phyloP scores from a whole-genome alignment of 306 rosid species.

The Delonix regia region DNA sequence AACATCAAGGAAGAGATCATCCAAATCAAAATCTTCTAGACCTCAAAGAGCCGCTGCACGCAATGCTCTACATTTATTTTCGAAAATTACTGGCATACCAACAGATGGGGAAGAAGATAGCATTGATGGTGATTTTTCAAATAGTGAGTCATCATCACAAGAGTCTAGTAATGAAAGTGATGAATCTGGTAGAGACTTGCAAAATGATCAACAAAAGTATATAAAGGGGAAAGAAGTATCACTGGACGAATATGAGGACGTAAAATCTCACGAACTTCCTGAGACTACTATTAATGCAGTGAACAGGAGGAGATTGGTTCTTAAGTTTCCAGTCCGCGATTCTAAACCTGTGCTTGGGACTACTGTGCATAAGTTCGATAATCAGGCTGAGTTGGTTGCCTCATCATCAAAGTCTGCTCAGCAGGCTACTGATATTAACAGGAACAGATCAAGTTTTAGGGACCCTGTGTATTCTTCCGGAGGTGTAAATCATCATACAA shows the following conservation, averaged over 20 bases:
- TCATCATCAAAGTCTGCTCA: slow-evolving; percentile 64
- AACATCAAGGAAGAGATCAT: slow-evolving; percentile 61
- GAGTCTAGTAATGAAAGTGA: slow-evolving; percentile 81
- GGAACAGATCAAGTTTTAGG: slow-evolving; percentile 38
- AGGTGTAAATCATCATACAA: slow-evolving; percentile 37
- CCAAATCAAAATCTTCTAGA: slow-evolving; percentile 78
- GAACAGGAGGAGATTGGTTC: slow-evolving; percentile 69
- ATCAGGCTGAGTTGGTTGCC: slow-evolving; percentile 59
- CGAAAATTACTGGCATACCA: slow-evolving; percentile 78
- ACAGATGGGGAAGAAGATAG: slow-evolving; percentile 85
- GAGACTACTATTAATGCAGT: slow-evolving; percentile 51
- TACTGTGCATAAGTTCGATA: slow-evolving; percentile 33
- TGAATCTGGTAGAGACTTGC: slow-evolving; percentile 64
- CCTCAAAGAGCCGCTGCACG: slow-evolving; percentile 98
- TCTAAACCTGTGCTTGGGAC: slow-evolving; percentile 44
- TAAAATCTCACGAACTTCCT: slow-evolving; percentile 46
- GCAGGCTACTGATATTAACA: slow-evolving; percentile 47
- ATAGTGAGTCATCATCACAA: slow-evolving; percentile 72
- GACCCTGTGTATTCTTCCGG: slow-evolving; percentile 45
- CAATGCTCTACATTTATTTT: slow-evolving; percentile 81
- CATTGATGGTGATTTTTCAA: slow-evolving; percentile 66
- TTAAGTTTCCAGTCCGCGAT: slow-evolving; percentile 70
- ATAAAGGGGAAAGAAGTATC: slow-evolving; percentile 76
- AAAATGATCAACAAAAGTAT: slow-evolving; percentile 52
- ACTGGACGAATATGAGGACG: slow-evolving; percentile 54